Evolutionary conservation across 768 basidiomycete genomes (phyloP).

Genomic region (Phanerodontia chrysosporium): DNA sequence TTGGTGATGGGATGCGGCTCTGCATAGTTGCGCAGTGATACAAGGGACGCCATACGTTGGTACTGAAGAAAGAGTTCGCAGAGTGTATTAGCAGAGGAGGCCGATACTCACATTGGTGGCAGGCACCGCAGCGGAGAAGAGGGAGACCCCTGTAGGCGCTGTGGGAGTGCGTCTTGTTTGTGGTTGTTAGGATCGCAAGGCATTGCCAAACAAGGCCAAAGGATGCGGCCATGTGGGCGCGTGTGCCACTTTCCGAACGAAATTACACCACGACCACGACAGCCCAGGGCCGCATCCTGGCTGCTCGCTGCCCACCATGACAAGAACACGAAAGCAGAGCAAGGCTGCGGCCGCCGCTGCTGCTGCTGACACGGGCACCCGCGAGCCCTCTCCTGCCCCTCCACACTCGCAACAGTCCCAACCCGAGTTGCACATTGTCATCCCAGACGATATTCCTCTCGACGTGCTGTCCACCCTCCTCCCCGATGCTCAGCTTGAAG

Average conservation of each 20-base stretch:
- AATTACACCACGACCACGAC: conserved; percentile 9
- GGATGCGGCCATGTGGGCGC: conserved; percentile 13
- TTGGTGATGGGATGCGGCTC: neutral
- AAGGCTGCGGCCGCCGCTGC: conserved; percentile 47
- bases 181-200: conserved; percentile 19
- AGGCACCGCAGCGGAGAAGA: no score
- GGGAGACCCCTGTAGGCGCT: no score
- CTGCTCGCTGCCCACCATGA: conserved; percentile 23
- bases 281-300: conserved; percentile 3
- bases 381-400: conserved; percentile 30
- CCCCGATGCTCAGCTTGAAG: conserved; percentile 54
- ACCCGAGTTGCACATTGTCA: conserved; percentile 28
- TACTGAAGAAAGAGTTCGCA: no score
- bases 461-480: conserved; percentile 55
- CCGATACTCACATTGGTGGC: no score
- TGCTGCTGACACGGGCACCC: conserved; percentile 25
- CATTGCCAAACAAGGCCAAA: conserved; percentile 22
- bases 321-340: conserved; percentile 59
- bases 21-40: no score
- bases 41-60: no score
- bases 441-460: conserved; percentile 68
- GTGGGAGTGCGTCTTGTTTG: conserved; percentile 14
- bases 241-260: conserved; percentile 10
- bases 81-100: no score
- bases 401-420: conserved; percentile 29